Evolutionary conservation across 2,329 filamentous ascomycete genomes (phyloP).

Genomic region (Fusarium vanettenii): DNA sequence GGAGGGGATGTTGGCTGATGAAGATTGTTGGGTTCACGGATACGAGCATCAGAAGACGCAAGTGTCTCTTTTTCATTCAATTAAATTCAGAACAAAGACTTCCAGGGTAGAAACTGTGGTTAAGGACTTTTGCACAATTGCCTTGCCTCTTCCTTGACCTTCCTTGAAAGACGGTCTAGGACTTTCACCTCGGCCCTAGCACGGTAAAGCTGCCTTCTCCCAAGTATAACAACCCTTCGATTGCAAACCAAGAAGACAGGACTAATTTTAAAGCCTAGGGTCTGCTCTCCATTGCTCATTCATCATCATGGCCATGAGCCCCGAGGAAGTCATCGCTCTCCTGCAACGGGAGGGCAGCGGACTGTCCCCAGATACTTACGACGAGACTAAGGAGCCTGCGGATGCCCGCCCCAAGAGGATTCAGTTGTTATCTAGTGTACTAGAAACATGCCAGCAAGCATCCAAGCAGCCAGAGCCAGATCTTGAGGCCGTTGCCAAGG

Average conservation of each 20-base stretch:
- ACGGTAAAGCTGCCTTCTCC: too few relatives aligned
- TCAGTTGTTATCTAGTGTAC: constrained; percentile 51
- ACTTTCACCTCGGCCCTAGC: background rate
- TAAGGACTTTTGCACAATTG: background rate
- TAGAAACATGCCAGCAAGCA: constrained; percentile 53
- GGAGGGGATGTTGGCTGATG: constrained; percentile 1
- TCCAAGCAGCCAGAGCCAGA: constrained; percentile 51
- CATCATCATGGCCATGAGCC: constrained; percentile 43
- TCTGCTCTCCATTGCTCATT: too few relatives aligned
- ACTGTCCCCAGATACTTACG: constrained; percentile 39
- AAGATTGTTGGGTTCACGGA: background rate
- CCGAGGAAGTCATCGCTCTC: constrained; percentile 53
- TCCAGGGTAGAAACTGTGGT: background rate
- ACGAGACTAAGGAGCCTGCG: constrained; percentile 41
- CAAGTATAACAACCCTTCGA: too few relatives aligned
- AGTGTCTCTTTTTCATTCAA: background rate
- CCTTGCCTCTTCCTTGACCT: background rate
- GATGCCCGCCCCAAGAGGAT: constrained; percentile 41
- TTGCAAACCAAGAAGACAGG: too few relatives aligned
- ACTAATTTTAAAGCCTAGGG: too few relatives aligned
- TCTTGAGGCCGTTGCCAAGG: constrained; percentile 61
- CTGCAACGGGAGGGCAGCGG: constrained; percentile 49
- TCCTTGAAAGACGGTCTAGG: background rate
- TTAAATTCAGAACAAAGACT: background rate
- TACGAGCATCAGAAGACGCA: background rate